Percentiles rank a stretch among this genome's conserved stretches.
Conservation (phyloP, 148 eudicot species). For the Bassia scoparia region DNA sequence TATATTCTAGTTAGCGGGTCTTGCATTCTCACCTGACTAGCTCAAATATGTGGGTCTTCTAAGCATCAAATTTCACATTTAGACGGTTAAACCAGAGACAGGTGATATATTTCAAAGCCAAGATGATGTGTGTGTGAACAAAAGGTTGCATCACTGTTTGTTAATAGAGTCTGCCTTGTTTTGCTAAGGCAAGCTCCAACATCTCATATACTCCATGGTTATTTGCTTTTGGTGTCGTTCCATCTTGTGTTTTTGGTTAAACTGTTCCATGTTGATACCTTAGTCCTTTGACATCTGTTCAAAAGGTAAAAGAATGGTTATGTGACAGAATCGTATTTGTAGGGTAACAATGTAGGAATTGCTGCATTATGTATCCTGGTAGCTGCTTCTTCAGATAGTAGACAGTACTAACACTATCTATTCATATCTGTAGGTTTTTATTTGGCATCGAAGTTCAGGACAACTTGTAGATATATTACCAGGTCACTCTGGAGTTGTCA, state of each 20-base stretch:
- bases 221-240: neutral
- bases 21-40: neutral
- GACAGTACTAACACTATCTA: neutral
- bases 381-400: neutral
- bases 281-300: no score
- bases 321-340: neutral
- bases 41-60: neutral
- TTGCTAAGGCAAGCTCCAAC: neutral
- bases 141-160: neutral
- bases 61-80: neutral
- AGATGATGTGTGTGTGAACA: neutral
- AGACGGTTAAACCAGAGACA: neutral
- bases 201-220: neutral
- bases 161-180: neutral
- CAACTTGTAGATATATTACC: slow-evolving; percentile 55
- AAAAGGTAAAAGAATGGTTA: neutral
- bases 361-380: neutral
- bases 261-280: neutral
- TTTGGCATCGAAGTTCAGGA: slow-evolving; percentile 78
- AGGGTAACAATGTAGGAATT: neutral
- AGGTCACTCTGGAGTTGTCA: slow-evolving; percentile 81
- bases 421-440: slow-evolving; percentile 52
- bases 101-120: no score
- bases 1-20: no score
- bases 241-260: neutral